Base-by-base conservation (phyloP, 768 basidiomycete genomes). In the Collybia mongolica region DNA sequence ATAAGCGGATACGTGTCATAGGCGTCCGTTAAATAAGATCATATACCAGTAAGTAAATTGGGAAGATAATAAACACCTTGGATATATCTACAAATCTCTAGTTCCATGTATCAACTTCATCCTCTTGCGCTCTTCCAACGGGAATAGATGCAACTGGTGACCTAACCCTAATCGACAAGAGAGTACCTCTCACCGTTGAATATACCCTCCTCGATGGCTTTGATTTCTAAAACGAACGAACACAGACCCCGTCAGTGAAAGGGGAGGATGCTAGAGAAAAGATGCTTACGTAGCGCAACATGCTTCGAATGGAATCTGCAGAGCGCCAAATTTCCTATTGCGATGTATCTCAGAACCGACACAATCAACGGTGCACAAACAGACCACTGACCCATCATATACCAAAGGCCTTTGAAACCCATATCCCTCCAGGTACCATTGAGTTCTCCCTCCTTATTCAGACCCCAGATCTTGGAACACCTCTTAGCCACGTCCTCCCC, bases 381-480 rank as follows among this genome's bases (percentile, higher is more conserved):
- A 32, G 14, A 45, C 45, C 14, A 57, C 54, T 11, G 3, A 79
- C 86, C 86, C 67, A 82, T 75, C 69, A 81, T 80, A 53, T 72
- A 74, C 80, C 83, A 87, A 35, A 83, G 52, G 28, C 76, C 75
- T 20, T 75, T 68, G 17, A 77, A 59, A 20, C 83, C 84, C 26
- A 80, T 57, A 54, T 80, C 76, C 17, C 76, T 69, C 69, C 70
- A 82, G 14, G 63, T 60, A 0, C 79, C 79, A 17, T 74, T 68
- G 20, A 83, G 57, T 60, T 88, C 84, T 1, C 85, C 83, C 65
- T 91, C 83, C 35, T 70, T 65, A 61, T 86, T 75, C 49, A 89
- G 57, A 32, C 86, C 81, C 88, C 86, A 82, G 12, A 86, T 63
- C n/a, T 74, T 70, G 47, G 76, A 72, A 51, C 84, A 68, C 60